Base-by-base conservation (phyloP, 768 basidiomycete species). In the Epithele typhae region DNA sequence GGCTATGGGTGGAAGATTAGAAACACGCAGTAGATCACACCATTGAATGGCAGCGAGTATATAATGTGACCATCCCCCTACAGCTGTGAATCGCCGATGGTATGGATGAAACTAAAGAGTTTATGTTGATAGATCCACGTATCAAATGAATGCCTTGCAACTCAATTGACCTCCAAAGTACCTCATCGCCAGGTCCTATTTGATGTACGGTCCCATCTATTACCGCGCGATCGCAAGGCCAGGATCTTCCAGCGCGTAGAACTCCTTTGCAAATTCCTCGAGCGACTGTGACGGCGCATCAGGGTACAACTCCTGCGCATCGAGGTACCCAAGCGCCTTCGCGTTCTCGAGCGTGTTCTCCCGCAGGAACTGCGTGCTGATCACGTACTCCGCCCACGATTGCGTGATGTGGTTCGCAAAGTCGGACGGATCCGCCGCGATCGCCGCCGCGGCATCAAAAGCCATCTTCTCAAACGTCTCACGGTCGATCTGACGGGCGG, bases 221-320 rank as follows among this genome's bases (percentile, higher is more conserved):
- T 36, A 19, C 27, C 14, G 27, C 27, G 14, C 8, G 27, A 30
- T 7, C 7, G 14, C 7, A 14, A 7, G 8, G 7, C 27, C 27
- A 30, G 27, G 27, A 7, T 30, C 27, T 14, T 30, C 27, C 27
- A 30, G 7, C 27, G 35, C 35, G 25, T 60, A 64, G 33, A 54
- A 62, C 19, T 54, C 48, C 50, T 49, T 51, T 24, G 62, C 59
- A 37, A 49, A 59, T 15, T 65, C 61, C 43, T 53, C 59, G 8
- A 65, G 23, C 9, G 37, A 34, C 4, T 33, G 40, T 14, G 48
- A 33, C 12, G 46, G 43, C 25, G 64, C 30, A 36, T 65, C 63
- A 0, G 62, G 60, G 43, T 68, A 66, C 22, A 68, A 45, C 55
- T 61, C 59, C n/a, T 50, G 46, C 9, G 59, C 60, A 42, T 68